Evolutionary conservation across 306 rosid species (phyloP), one percentile per base, ranked within the genome.

Genomic region (Quercus glauca): DNA sequence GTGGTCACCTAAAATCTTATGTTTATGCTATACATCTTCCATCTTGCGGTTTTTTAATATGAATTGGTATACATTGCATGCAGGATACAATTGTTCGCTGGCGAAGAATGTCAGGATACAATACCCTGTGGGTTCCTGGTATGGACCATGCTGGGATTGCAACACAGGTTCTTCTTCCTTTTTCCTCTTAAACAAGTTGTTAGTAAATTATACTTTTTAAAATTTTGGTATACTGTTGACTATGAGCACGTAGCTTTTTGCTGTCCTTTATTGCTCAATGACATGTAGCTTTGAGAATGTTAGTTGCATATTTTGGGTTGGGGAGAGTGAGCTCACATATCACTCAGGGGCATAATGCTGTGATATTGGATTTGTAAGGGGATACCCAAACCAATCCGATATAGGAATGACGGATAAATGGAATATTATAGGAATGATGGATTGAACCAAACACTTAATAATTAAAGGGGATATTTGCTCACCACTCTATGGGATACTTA

Each of bases 101-200:
- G 99, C 82, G 92, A 45, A 90, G 94, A 85, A 95, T 95, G 97
- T 88, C 92, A 58, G 98, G 99, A 74, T 91, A 84, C 89, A 95
- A 95, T 88, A 35, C 92, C 77, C 69, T 95, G 90, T 95, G 99
- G 99, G 98, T 95, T 80, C 99, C 99, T 82, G 94, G 97, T 80
- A 86, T 91, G 93, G 99, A 95, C 86, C 99, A 95, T 82, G 97
- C 99, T 13, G 99, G 98, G 80, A 93, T 95, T 67, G 99, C 99
- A n/a, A 95, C 99, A 23, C 99, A 95, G 99, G 98, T 92, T 72
- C 55, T 92, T 72, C 55, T 55, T 73, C 73, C 75, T 71, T 73
- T 67, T 74, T 67, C 29, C 52, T 26, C 55, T 73, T 55, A 13
- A 9, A 59, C 21, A 71, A 17, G 57, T 76, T 57, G 45, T 78